Base-by-base conservation (phyloP, 148 eudicot genomes). In the Rhododendron henanense region DNA sequence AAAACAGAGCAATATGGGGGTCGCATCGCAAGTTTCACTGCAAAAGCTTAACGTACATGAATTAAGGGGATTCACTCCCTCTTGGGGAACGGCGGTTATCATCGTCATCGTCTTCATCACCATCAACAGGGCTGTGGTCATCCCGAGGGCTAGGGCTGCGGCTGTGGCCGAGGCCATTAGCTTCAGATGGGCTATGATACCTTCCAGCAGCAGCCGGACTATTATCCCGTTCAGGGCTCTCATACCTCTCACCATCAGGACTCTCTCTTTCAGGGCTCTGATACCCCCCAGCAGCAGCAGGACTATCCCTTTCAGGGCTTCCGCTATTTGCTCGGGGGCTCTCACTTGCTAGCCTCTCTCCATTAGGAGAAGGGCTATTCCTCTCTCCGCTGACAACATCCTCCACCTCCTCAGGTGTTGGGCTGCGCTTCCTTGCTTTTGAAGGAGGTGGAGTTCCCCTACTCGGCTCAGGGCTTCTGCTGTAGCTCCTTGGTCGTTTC, bases 251-350 rank as follows among this genome's bases (percentile, higher is more conserved):
- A 78, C 85, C 85, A 33, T 88, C 51, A 37, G 23, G 92, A 71
- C 92, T 88, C 44, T 84, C 94, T 78, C 86, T 87, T 21, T 89
- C 91, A 75, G 75, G 75, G 75, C 75, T 69, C 18, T 69, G 85
- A 50, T 77, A 85, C 82, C 88, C 84, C 74, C 86, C 89, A 78
- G 80, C 88, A 67, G 87, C 85, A 33, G 90, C 50, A 37, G 23
- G 92, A 71, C 92, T 87, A 50, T 84, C 94, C 81, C 86, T 87
- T 25, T 90, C 91, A 75, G 96, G 95, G 88, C 94, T 93, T 84
- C 90, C 83, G 88, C 93, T 92, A 87, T 85, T 90, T 47, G 87
- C 90, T 87, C 89, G 83, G 6, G 98, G 98, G 86, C 98, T 94
- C 53, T 83, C 88, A 5, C 57, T 61, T 73, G 87, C 87, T 84